Percentiles rank a stretch among this genome's conserved stretches.
Evolutionary conservation across 306 rosid genomes (phyloP).

Genomic region (Malus asiatica): DNA sequence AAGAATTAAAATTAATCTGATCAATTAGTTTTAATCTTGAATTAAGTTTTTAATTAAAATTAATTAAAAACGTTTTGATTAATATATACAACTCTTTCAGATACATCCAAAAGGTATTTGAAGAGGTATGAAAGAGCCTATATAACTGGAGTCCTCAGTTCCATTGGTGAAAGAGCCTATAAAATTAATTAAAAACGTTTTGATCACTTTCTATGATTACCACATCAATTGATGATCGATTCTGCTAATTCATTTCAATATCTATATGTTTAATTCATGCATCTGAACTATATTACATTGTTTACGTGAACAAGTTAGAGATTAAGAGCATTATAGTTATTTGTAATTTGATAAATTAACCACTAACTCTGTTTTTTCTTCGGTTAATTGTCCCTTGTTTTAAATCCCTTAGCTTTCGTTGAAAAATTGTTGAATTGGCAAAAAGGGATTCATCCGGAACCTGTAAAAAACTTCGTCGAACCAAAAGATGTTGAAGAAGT

Average conservation of each 20-base stretch:
- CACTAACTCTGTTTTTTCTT: background rate
- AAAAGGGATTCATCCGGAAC: constrained; percentile 4
- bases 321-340: background rate
- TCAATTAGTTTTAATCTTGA: too few relatives aligned
- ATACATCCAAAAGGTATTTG: too few relatives aligned
- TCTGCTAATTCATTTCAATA: background rate
- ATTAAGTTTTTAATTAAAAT: too few relatives aligned
- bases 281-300: background rate
- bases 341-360: background rate
- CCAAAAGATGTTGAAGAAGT: background rate
- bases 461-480: background rate
- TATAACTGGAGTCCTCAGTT: too few relatives aligned
- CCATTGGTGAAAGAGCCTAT: too few relatives aligned
- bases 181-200: background rate
- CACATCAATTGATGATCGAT: background rate
- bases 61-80: too few relatives aligned
- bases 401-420: constrained; percentile 40
- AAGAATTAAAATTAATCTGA: too few relatives aligned
- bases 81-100: too few relatives aligned
- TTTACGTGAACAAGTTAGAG: background rate
- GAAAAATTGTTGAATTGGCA: constrained; percentile 37
- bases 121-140: too few relatives aligned
- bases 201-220: background rate
- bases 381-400: background rate
- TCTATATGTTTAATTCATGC: background rate